Evolutionary conservation across 2,329 filamentous ascomycete genomes (phyloP), one percentile per base, ranked within the genome.

Genomic region (Cytospora schulzeri): DNA sequence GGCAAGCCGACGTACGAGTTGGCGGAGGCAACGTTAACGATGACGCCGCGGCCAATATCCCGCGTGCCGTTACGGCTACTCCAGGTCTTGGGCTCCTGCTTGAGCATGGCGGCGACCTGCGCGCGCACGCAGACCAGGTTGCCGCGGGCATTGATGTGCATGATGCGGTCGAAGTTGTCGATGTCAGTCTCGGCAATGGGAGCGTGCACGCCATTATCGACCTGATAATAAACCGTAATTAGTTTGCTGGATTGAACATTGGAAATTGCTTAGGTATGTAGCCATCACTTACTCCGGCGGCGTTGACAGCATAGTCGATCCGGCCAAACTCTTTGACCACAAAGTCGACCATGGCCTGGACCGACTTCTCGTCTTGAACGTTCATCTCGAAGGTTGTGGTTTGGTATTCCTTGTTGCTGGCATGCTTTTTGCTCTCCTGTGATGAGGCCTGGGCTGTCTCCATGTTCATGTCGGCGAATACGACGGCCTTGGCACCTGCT

Each of bases 221-320:
- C 57, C 68, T 68, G 28, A 19, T 28, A 17, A 15, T 28, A 26
- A 9, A 17, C 4, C 4, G 29, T 19, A 7, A 29, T 48, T 38
- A n/a, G 29, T 31, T 17, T n/a, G n/a, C n/a, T n/a, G n/a, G n/a
- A n/a, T n/a, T n/a, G n/a, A n/a, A n/a, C n/a, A n/a, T n/a, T n/a
- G n/a, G 19, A 24, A 28, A 17, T 5, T 45, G 19, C 3, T 53
- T 29, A 12, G 35, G 35, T 17, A 17, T 38, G 45, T 22, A n/a
- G 22, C 6, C 19, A 53, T 60, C 12, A 66, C 67, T 67, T 52
- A 64, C 67, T 24, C 68, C 68, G 17, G 69, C 70, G 12, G 62
- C 61, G 52, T 71, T 70, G 28, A 71, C 66, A 22, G 64, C 64
- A 41, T 71, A 71, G 60, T 71, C 69, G 29, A 71, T 59, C 1